A percentile compares a stretch with the other conserved stretches of the same genome.
phyloP scores from a whole-genome alignment of 305 asterid species.

The Euphrasia arctica region DNA sequence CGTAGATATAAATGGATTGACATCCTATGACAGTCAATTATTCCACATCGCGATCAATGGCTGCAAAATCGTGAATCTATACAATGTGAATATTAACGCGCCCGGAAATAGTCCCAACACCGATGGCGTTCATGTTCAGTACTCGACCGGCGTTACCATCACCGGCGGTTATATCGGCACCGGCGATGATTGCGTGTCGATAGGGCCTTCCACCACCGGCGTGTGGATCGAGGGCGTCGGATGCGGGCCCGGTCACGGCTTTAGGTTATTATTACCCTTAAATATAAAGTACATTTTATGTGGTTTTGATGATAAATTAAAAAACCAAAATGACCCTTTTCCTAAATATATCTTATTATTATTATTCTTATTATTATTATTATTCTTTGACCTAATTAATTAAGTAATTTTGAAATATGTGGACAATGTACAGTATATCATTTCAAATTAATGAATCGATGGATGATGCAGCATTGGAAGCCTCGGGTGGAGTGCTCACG shows the following conservation, averaged over 20 bases:
- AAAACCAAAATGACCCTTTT: too few relatives aligned
- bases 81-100: slow-evolving; percentile 26
- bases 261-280: slow-evolving; percentile 53
- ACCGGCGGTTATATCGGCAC: slow-evolving; percentile 35
- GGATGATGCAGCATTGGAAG: slow-evolving; percentile 55
- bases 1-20: slow-evolving; percentile 34
- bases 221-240: slow-evolving; percentile 41
- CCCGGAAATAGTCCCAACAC: slow-evolving; percentile 45
- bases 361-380: too few relatives aligned
- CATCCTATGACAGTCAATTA: slow-evolving; percentile 44
- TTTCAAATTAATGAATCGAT: too few relatives aligned
- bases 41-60: slow-evolving; percentile 51
- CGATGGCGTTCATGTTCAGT: slow-evolving; percentile 49
- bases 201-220: slow-evolving; percentile 56
- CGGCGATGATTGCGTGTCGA: slow-evolving; percentile 67
- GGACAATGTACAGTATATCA: too few relatives aligned
- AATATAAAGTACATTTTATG: too few relatives aligned
- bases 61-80: slow-evolving; percentile 37
- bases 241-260: slow-evolving; percentile 78
- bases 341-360: too few relatives aligned
- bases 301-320: too few relatives aligned
- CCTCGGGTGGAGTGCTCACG: slow-evolving; percentile 44
- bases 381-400: too few relatives aligned
- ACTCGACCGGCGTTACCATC: slow-evolving; percentile 29
- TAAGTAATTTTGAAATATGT: too few relatives aligned